A percentile compares a stretch with the other conserved stretches of the same genome.
Conservation (phyloP, 305 asterid genomes). For the Solanum hybrid region DNA sequence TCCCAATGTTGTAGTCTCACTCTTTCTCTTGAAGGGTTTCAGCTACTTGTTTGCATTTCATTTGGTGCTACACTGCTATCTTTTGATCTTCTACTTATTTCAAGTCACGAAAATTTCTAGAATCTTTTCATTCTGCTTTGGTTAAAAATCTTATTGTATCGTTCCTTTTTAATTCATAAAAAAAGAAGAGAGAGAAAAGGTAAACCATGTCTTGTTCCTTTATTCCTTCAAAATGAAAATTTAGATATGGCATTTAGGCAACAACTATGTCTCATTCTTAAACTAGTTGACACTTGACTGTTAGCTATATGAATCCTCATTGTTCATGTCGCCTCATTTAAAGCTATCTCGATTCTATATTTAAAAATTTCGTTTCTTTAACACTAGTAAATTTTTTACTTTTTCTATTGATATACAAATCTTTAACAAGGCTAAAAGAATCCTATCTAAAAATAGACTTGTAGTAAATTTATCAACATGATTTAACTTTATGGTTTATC, state of each 20-base stretch:
- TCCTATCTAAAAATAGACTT: background rate
- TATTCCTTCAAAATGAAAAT: background rate
- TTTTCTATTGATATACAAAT: background rate
- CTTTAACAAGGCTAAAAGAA: background rate
- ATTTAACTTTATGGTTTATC: background rate
- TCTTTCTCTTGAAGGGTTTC: background rate
- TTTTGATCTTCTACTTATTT: background rate
- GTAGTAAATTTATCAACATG: background rate
- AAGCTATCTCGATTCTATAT: background rate
- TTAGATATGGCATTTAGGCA: background rate
- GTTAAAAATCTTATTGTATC: background rate
- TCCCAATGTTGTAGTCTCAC: background rate
- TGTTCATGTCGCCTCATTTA: background rate
- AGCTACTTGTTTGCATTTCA: background rate
- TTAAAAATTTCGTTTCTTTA: background rate
- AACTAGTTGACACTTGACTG: background rate
- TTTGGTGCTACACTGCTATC: background rate
- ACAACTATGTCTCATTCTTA: background rate
- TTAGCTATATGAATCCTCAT: background rate
- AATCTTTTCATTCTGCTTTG: background rate
- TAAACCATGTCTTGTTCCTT: background rate
- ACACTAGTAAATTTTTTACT: background rate
- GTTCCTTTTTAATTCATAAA: background rate
- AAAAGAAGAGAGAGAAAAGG: background rate
- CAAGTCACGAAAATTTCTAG: background rate